These are phyloP conservation scores for Psilocybe subaeruginosa DNA, from an alignment of 768 basidiomycete genomes.

Conservation along the genomic window DNA sequence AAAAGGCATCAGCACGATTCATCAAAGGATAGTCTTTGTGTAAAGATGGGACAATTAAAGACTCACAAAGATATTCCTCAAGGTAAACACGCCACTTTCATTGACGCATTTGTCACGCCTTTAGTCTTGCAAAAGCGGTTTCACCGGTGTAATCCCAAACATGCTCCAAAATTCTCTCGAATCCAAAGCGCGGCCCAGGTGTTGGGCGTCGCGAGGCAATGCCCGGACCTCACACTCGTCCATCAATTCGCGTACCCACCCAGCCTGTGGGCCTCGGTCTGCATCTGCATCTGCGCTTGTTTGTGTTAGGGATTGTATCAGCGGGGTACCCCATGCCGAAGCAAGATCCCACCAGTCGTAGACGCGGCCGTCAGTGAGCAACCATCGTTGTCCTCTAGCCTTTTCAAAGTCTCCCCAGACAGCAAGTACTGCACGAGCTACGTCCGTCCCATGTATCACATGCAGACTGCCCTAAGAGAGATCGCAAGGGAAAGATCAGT, in stretches of 20 bases:
- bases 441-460: slow-evolving; percentile 63
- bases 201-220: slow-evolving; percentile 51
- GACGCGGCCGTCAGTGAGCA: slow-evolving; percentile 55
- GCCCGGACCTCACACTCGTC: slow-evolving; percentile 48
- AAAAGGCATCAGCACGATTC: too few relatives aligned
- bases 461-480: slow-evolving; percentile 54
- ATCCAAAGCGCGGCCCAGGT: slow-evolving; percentile 57
- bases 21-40: too few relatives aligned
- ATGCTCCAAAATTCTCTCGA: slow-evolving; percentile 63
- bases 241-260: slow-evolving; percentile 66
- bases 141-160: slow-evolving; percentile 46
- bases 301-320: neutral
- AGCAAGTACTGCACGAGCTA: slow-evolving; percentile 63
- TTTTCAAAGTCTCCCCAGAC: slow-evolving; percentile 47
- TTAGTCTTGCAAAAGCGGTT: slow-evolving; percentile 33
- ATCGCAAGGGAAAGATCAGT: neutral
- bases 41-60: too few relatives aligned
- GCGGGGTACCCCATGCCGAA: slow-evolving; percentile 49
- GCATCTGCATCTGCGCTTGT: slow-evolving; percentile 9
- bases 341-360: slow-evolving; percentile 76
- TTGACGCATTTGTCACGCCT: neutral
- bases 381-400: slow-evolving; percentile 56
- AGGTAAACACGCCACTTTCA: neutral
- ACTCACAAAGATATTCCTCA: too few relatives aligned
- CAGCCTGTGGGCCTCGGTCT: slow-evolving; percentile 39